Conservation (phyloP, 139 green algal species). For the Coelastrella sp. region DNA sequence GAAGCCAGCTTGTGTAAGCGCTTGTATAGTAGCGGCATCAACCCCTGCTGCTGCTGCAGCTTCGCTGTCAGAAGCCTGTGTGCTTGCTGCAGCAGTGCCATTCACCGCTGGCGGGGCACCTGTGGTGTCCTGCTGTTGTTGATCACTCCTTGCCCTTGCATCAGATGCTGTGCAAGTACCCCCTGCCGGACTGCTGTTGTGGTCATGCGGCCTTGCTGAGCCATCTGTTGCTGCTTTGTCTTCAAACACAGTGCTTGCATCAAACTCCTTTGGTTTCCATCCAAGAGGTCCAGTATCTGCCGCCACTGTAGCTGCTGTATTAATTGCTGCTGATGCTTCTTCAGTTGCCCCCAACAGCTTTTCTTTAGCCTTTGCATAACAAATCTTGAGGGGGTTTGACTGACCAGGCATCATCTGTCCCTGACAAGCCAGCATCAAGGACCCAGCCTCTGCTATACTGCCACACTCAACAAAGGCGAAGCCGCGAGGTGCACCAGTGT, state of each 20-base stretch:
- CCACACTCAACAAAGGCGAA: conserved; percentile 74
- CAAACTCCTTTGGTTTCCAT: conserved; percentile 71
- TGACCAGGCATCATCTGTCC: conserved; percentile 55
- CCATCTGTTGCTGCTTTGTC: neutral
- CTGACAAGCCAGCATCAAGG: conserved; percentile 36
- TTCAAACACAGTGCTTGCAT: conserved; percentile 43
- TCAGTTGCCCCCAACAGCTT: conserved; percentile 31
- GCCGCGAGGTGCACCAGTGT: conserved; percentile 68
- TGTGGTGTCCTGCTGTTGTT: conserved; percentile 26
- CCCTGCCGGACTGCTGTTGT: neutral
- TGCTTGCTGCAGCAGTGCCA: too few species aligned
- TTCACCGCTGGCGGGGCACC: too few species aligned
- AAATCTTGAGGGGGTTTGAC: conserved; percentile 3
- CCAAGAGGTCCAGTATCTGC: neutral
- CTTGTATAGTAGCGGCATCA: neutral
- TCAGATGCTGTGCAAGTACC: neutral
- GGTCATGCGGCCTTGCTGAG: conserved; percentile 12
- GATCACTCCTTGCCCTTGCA: neutral
- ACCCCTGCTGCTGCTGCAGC: conserved; percentile 17
- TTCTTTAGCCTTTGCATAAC: conserved; percentile 41
- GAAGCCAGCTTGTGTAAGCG: conserved; percentile 53
- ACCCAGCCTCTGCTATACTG: conserved; percentile 56
- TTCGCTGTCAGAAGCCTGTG: too few species aligned
- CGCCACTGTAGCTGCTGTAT: conserved; percentile 30
- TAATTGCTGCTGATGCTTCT: neutral